These are phyloP conservation scores for Fusarium proliferatum DNA, from an alignment of 2,329 filamentous ascomycete genomes.

Conservation along the genomic window DNA sequence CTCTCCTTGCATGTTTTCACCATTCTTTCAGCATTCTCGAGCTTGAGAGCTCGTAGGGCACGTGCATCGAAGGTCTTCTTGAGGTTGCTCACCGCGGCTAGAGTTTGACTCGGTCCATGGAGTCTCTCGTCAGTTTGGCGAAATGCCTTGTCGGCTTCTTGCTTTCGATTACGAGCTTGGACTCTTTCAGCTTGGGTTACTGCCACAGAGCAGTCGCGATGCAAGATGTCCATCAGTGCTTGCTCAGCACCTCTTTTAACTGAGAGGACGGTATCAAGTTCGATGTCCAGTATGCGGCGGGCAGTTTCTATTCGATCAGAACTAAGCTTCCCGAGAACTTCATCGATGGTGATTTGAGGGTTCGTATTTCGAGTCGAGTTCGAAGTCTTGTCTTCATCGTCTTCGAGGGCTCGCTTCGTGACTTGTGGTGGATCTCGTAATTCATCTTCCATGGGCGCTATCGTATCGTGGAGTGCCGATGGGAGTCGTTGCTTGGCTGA, in stretches of 20 bases:
- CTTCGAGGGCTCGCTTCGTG: neutral
- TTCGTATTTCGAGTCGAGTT: neutral
- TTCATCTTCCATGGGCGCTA: neutral
- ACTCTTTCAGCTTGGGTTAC: neutral
- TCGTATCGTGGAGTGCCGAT: neutral
- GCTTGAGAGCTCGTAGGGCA: rapidly evolving
- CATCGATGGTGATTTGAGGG: neutral
- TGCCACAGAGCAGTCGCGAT: neutral
- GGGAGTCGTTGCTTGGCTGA: neutral
- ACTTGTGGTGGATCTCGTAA: rapidly evolving
- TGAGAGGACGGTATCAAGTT: neutral
- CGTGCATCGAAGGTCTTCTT: neutral
- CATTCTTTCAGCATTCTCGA: neutral
- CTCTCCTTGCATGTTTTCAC: neutral
- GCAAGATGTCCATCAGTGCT: neutral
- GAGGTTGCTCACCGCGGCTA: neutral
- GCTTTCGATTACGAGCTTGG: neutral
- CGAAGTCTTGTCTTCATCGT: neutral
- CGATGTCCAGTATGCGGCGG: neutral
- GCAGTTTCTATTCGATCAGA: neutral
- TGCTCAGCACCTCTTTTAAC: neutral
- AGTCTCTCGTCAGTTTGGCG: neutral
- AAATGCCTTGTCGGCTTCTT: neutral
- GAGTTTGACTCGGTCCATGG: neutral
- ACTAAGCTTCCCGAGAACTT: neutral